These are phyloP conservation scores for Daedaleopsis nitida DNA, from an alignment of 768 basidiomycete genomes.

Conservation along the genomic window DNA sequence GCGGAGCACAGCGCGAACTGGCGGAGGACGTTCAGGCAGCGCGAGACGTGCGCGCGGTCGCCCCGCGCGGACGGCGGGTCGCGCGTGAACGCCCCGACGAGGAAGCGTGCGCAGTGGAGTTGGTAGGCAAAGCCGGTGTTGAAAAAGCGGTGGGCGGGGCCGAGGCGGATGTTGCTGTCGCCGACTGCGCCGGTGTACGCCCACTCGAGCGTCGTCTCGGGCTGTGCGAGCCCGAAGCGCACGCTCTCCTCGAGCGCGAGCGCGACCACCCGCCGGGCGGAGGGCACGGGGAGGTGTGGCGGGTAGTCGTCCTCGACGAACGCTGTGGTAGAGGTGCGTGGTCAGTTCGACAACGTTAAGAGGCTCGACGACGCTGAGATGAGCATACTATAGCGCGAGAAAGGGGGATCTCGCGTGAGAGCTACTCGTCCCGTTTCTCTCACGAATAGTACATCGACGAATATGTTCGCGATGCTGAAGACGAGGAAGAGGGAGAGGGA, in stretches of 20 bases:
- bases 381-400: background rate
- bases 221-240: constrained; percentile 29
- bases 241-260: constrained; percentile 31
- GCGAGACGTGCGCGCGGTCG: constrained; percentile 21
- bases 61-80: background rate
- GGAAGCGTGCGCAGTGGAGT: constrained; percentile 25
- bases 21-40: constrained; percentile 36
- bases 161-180: constrained; percentile 29
- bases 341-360: too few relatives aligned
- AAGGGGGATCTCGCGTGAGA: background rate
- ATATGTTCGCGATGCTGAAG: background rate
- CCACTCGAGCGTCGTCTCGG: constrained; percentile 33
- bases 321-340: background rate
- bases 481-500: background rate
- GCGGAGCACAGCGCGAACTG: constrained; percentile 35
- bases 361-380: background rate
- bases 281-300: background rate
- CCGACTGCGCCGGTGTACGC: constrained; percentile 25
- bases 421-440: background rate
- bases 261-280: background rate
- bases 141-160: constrained; percentile 31
- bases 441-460: background rate
- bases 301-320: constrained; percentile 3
- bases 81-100: constrained; percentile 9
- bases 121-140: constrained; percentile 27